Evolutionary conservation across 2,329 filamentous ascomycete species (phyloP).

Genomic region (Periconia digitata): DNA sequence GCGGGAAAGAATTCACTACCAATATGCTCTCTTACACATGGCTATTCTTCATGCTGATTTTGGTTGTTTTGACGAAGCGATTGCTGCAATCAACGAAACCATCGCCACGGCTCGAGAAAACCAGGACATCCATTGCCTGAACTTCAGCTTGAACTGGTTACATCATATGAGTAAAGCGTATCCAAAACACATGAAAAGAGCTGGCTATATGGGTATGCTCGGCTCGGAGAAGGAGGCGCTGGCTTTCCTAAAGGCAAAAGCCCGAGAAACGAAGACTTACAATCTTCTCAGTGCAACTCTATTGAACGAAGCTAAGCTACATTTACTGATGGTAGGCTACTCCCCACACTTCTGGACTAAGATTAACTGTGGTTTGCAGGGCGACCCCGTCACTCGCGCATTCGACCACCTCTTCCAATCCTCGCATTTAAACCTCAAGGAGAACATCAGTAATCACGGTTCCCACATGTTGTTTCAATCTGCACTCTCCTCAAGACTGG

Average conservation of each 20-base stretch:
- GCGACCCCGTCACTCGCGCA: slow-evolving; percentile 60
- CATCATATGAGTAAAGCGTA: slow-evolving; percentile 91
- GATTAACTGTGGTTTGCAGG: slow-evolving; percentile 39
- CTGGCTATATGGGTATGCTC: slow-evolving; percentile 72
- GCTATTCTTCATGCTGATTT: slow-evolving; percentile 95
- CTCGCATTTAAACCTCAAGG: slow-evolving; percentile 77
- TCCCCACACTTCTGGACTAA: slow-evolving; percentile 5
- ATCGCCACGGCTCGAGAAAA: slow-evolving; percentile 94
- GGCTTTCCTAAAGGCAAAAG: slow-evolving; percentile 79
- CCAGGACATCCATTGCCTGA: slow-evolving; percentile 86
- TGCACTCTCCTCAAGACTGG: slow-evolving; percentile 75
- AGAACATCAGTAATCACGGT: slow-evolving; percentile 73
- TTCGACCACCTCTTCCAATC: slow-evolving; percentile 81
- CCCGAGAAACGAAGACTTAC: slow-evolving; percentile 85
- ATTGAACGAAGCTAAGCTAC: slow-evolving; percentile 81
- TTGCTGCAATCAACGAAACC: slow-evolving; percentile 93
- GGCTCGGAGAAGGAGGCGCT: slow-evolving; percentile 80
- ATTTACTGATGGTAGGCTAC: slow-evolving; percentile 67
- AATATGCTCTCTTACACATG: slow-evolving; percentile 91
- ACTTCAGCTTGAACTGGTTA: slow-evolving; percentile 94
- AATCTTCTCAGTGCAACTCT: slow-evolving; percentile 80
- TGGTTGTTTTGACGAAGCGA: slow-evolving; percentile 83
- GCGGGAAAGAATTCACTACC: slow-evolving; percentile 81
- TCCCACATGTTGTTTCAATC: slow-evolving; percentile 72
- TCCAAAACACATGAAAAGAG: slow-evolving; percentile 69